Percentiles rank a stretch among this genome's conserved stretches.
phyloP scores from a whole-genome alignment of 176 grass and related monocot species.

The Phoenix roebelenii region DNA sequence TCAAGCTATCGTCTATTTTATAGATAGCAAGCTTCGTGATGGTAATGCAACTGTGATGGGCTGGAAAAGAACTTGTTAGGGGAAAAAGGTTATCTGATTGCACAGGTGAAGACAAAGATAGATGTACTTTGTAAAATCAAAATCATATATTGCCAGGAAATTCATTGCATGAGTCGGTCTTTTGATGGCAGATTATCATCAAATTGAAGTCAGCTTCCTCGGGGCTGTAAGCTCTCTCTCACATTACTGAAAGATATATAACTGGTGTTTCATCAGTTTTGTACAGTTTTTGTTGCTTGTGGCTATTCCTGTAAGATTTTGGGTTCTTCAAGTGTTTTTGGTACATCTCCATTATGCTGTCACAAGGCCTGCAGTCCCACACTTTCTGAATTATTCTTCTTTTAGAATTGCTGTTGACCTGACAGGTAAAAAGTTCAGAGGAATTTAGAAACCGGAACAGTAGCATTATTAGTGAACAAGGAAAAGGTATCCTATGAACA shows the following conservation, averaged over 20 bases:
- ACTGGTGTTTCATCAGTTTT: not conserved
- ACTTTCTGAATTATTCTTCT: too few species aligned
- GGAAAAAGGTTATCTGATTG: constrained; percentile 42
- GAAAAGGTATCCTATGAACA: too few species aligned
- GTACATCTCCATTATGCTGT: too few species aligned
- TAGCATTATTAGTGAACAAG: too few species aligned
- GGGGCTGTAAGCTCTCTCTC: not conserved
- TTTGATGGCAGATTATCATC: constrained; percentile 9
- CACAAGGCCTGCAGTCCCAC: too few species aligned
- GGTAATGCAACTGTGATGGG: constrained; percentile 39
- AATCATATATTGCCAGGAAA: constrained; percentile 1
- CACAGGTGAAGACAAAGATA: constrained; percentile 57
- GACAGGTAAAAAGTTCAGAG: too few species aligned
- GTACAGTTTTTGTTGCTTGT: not conserved
- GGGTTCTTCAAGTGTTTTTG: too few species aligned
- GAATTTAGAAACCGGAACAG: too few species aligned
- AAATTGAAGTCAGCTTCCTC: constrained; percentile 10
- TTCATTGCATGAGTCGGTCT: not conserved
- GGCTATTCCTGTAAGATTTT: not conserved
- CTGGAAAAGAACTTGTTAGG: constrained; percentile 45
- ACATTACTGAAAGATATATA: not conserved
- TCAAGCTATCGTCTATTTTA: not conserved
- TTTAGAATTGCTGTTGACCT: too few species aligned
- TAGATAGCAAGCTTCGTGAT: constrained; percentile 1
- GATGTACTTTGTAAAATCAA: too few species aligned